A percentile compares a stretch with the other conserved stretches of the same genome.
Evolutionary conservation across 1,284 basidiomycete species (phyloP).

Genomic region (Naganishia albida): DNA sequence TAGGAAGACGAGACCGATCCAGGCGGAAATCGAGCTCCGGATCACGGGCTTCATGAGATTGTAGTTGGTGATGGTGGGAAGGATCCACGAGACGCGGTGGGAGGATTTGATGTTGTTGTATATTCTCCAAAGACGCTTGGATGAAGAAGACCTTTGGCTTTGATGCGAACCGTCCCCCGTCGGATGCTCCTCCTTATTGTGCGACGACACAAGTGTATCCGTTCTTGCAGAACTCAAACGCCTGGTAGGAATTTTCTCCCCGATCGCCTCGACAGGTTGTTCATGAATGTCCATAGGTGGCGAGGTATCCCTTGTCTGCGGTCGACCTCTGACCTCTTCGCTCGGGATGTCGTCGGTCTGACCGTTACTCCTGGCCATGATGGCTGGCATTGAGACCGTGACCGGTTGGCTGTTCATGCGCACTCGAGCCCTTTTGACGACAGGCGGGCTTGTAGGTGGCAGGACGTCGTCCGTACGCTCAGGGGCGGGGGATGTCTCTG

Average conservation of each 20-base stretch:
- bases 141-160: neutral
- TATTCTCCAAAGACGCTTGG: neutral
- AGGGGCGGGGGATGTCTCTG: neutral
- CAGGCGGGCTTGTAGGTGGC: neutral
- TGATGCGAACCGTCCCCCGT: neutral
- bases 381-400: slow-evolving; percentile 12
- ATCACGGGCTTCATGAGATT: slow-evolving; percentile 46
- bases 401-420: slow-evolving; percentile 25
- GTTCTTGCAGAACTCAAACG: no score
- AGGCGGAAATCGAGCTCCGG: slow-evolving; percentile 46
- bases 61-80: slow-evolving; percentile 42
- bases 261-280: no score
- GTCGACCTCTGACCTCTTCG: neutral
- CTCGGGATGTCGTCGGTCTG: neutral
- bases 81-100: slow-evolving; percentile 45
- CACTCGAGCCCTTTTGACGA: neutral
- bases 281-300: neutral
- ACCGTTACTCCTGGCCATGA: neutral
- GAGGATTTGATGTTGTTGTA: slow-evolving; percentile 13
- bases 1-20: slow-evolving; percentile 49
- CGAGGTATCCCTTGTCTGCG: neutral
- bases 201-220: no score
- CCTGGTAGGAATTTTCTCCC: no score
- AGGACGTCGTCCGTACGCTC: no score
- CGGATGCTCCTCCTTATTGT: no score